Percentiles rank a stretch among this genome's conserved stretches.
phyloP scores from a whole-genome alignment of 1,284 basidiomycete species.

The Takashimella koratensis region DNA sequence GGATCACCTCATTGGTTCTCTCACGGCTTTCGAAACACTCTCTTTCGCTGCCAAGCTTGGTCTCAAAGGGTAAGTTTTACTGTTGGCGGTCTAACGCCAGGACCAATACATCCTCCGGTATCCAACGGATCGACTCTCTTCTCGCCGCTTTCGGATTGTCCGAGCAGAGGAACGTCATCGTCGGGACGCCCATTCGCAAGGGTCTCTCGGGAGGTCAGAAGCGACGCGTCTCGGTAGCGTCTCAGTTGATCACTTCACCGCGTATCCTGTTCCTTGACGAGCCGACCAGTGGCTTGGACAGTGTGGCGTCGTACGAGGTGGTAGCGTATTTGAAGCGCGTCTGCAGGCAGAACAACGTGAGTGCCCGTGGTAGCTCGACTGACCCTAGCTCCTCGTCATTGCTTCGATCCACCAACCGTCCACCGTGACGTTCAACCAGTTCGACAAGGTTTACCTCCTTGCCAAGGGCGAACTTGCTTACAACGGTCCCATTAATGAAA shows the following conservation, averaged over 20 bases:
- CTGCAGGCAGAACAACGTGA: conserved; percentile 10
- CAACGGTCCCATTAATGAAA: conserved; percentile 16
- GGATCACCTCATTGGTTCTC: conserved; percentile 5
- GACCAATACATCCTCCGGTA: not conserved
- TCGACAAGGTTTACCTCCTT: conserved; percentile 42
- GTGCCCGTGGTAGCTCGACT: not conserved
- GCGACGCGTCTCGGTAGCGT: conserved; percentile 44
- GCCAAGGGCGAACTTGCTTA: conserved; percentile 36
- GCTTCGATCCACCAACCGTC: conserved; percentile 48
- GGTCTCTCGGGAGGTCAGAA: conserved; percentile 51
- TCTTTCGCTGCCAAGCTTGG: conserved; percentile 7
- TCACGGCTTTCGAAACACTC: conserved; percentile 6
- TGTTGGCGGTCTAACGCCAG: not conserved
- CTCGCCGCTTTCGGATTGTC: conserved; percentile 18
- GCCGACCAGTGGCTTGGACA: conserved; percentile 38
- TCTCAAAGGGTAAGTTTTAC: conserved; percentile 1
- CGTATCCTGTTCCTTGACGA: conserved; percentile 50
- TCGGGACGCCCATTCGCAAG: conserved; percentile 49
- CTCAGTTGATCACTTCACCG: conserved; percentile 42
- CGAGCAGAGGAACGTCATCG: conserved; percentile 26
- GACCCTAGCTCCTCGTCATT: conserved; percentile 29
- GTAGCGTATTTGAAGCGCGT: conserved; percentile 14
- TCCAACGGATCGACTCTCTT: conserved; percentile 13
- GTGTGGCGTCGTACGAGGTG: conserved; percentile 16
- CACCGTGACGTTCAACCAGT: conserved; percentile 43